phyloP scores from a whole-genome alignment of 495 filamentous ascomycete genomes.

The Aspergillus steynii region DNA sequence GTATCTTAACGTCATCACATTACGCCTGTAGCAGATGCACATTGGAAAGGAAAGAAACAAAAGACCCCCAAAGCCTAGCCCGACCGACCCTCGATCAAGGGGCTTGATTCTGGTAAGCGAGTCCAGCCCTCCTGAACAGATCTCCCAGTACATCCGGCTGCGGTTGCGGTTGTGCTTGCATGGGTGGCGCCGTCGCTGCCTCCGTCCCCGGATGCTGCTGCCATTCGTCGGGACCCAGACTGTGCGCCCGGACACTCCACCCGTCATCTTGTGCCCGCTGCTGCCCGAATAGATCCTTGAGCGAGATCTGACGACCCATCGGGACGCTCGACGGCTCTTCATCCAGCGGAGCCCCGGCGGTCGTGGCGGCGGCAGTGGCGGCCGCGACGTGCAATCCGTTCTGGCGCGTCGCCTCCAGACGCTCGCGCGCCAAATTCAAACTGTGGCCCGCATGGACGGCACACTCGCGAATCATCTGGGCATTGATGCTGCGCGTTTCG shows the following conservation, averaged over 20 bases:
- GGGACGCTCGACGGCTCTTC: conserved; percentile 40
- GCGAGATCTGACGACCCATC: conserved; percentile 54
- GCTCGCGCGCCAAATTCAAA: conserved; percentile 42
- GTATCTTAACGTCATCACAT: conserved; percentile 30
- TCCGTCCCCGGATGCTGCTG: conserved; percentile 17
- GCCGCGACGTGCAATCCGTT: conserved; percentile 40
- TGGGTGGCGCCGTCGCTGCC: neutral
- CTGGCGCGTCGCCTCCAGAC: conserved; percentile 40
- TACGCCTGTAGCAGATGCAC: conserved; percentile 15
- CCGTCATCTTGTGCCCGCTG: conserved; percentile 53
- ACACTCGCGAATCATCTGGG: conserved; percentile 55
- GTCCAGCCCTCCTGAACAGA: conserved; percentile 44
- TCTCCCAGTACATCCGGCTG: conserved; percentile 41
- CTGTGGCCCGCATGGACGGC: conserved; percentile 51
- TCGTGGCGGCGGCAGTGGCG: conserved; percentile 28
- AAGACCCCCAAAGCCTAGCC: neutral
- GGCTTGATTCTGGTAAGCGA: neutral
- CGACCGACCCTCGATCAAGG: neutral
- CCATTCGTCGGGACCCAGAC: conserved; percentile 25
- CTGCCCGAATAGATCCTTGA: conserved; percentile 57
- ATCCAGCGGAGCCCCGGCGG: conserved; percentile 26
- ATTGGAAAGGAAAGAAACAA: neutral
- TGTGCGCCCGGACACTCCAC: conserved; percentile 50
- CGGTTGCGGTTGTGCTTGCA: conserved; percentile 16
- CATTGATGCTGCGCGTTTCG: conserved; percentile 49